Base-by-base conservation (phyloP, 495 filamentous ascomycete genomes). In the Trichoderma asperelloides region DNA sequence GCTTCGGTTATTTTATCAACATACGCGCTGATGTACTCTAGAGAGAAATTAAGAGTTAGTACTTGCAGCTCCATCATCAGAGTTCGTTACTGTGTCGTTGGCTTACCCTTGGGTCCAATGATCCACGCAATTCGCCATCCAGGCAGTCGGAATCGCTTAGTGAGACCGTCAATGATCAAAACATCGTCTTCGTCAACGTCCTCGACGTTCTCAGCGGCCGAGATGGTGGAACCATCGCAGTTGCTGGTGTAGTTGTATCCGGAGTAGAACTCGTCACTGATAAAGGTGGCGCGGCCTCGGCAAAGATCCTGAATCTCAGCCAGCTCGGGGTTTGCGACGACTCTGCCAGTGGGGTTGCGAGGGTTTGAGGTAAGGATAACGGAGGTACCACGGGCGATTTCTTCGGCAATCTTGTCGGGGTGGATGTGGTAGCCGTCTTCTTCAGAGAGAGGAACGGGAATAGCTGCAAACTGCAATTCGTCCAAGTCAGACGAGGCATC, bases 41-140 rank as follows among this genome's bases (percentile, higher is more conserved):
- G n/a, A 30, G 7, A 67, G 43, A n/a, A 40, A 37, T 25, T 25
- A 9, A 37, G 25, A 3, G 49, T 69, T 37, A 65, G 28, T 15
- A 63, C 33, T 15, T n/a, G 27, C 27, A 15, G 23, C n/a, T 49
- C 11, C 12, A 40, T 12, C 16, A 55, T 39, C 11, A 16, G 21
- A 28, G 13, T 3, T n/a, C 18, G 49, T 21, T 23, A 27, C 37
- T 30, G 16, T 11, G 21, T 11, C 41, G 16, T 27, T 16, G 57
- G 60, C 67, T 62, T 23, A 66, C 65, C 65, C 80, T 97, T 97
- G 63, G 94, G 94, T 2, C 94, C 94, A 63, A 98, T 76, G 69
- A 98, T 89, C 94, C 94, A 97, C 11, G 93, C 93, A 62, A 98
- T 92, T 69, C 94, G 91, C 93, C 94, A 98, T 66, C 94, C 94